Percentiles rank a stretch among this genome's conserved stretches.
Conservation (phyloP, 208 protist species). For the Crithidia fasciculata region DNA sequence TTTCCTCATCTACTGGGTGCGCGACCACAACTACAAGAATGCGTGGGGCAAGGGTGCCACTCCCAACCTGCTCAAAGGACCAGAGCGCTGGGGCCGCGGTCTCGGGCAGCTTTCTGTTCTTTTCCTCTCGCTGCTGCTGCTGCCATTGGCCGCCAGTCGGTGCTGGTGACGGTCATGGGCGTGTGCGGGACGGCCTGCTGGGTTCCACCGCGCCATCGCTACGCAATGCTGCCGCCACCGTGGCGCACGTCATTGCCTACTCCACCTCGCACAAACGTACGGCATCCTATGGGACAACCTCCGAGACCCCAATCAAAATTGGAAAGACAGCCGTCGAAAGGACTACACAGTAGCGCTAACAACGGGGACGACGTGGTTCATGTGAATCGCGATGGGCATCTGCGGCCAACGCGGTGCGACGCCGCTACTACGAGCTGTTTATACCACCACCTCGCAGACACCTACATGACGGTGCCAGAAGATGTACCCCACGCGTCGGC, state of each 20-base stretch:
- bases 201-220: constrained; percentile 56
- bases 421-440: constrained; percentile 75
- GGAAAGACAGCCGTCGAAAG: constrained; percentile 22
- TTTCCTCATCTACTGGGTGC: constrained; percentile 72
- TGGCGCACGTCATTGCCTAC: constrained; percentile 35
- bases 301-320: constrained; percentile 14
- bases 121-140: constrained; percentile 61
- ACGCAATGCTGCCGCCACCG: constrained; percentile 36
- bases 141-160: constrained; percentile 54
- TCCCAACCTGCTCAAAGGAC: constrained; percentile 8
- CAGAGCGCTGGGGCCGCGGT: constrained; percentile 50
- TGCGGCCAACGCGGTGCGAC: constrained; percentile 50
- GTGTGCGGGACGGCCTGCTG: constrained; percentile 56
- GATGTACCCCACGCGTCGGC: constrained; percentile 57
- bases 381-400: constrained; percentile 56
- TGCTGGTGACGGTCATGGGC: constrained; percentile 52
- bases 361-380: constrained; percentile 40
- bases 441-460: constrained; percentile 53
- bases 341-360: constrained; percentile 53
- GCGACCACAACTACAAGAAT: constrained; percentile 66
- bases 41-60: constrained; percentile 14
- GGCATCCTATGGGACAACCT: constrained; percentile 40
- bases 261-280: constrained; percentile 23
- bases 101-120: constrained; percentile 65
- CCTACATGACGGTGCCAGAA: constrained; percentile 55